A percentile compares a stretch with the other conserved stretches of the same genome.
Evolutionary conservation across 2,329 filamentous ascomycete genomes (phyloP).

Genomic region (Aspergillus phoenicis): DNA sequence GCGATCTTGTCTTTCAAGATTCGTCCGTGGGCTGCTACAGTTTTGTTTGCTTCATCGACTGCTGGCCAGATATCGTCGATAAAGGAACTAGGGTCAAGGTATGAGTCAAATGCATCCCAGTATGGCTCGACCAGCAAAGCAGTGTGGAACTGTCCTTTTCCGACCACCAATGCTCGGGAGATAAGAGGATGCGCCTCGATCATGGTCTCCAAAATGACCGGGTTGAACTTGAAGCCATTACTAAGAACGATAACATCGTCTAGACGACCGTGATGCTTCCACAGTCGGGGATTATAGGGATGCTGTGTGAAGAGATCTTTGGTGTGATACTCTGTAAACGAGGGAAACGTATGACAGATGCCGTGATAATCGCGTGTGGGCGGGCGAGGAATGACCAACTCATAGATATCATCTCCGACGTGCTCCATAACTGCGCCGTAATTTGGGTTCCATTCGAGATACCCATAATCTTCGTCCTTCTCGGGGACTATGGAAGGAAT

Average conservation of each 20-base stretch:
- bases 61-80: not conserved
- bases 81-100: not conserved
- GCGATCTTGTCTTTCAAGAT: not conserved
- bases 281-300: constrained; percentile 22
- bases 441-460: constrained; percentile 27
- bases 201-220: constrained; percentile 21
- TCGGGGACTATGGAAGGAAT: not conserved
- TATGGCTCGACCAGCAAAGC: not conserved
- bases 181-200: not conserved
- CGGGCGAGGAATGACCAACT: constrained; percentile 22
- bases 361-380: constrained; percentile 7
- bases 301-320: constrained; percentile 27
- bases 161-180: not conserved
- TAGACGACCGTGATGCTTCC: constrained; percentile 32
- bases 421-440: constrained; percentile 22
- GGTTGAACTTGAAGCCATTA: constrained; percentile 47
- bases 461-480: not conserved
- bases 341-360: constrained; percentile 25
- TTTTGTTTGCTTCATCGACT: not conserved
- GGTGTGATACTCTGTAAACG: constrained; percentile 22
- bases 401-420: constrained; percentile 18
- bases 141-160: not conserved
- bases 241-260: constrained; percentile 41
- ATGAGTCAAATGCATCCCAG: not conserved
- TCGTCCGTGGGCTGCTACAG: not conserved